Conservation (phyloP, 1,139 yeast genomes). For the Saccharomyces hybrid region DNA sequence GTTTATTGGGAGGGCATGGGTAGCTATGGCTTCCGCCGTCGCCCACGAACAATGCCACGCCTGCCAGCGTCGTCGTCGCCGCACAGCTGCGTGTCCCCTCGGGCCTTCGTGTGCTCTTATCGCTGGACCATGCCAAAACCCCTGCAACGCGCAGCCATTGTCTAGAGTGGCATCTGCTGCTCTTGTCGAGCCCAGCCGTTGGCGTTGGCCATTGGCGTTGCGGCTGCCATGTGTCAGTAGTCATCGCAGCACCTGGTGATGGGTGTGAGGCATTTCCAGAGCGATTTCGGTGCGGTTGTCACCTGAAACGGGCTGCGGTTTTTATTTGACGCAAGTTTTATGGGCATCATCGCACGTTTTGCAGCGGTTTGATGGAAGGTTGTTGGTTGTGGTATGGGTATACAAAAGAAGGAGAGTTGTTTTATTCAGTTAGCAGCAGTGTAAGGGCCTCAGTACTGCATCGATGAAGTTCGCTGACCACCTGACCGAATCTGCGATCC, state of each 20-base stretch:
- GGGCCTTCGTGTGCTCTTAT: no score
- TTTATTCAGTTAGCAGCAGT: neutral
- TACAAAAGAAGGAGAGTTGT: neutral
- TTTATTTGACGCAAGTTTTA: neutral
- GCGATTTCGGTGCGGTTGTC: neutral
- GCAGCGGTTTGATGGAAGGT: neutral
- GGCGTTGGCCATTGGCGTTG: neutral
- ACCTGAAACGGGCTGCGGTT: neutral
- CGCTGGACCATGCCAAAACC: no score
- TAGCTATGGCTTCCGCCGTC: no score
- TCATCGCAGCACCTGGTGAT: neutral
- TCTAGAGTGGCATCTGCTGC: neutral
- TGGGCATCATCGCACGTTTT: neutral
- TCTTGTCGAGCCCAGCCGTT: no score
- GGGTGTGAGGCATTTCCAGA: neutral
- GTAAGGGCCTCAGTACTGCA: neutral
- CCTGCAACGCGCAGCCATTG: neutral
- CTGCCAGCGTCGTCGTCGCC: no score
- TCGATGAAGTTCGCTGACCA: slow-evolving; percentile 58
- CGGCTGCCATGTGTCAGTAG: neutral
- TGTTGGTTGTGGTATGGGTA: neutral
- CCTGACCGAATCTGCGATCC: slow-evolving; percentile 54
- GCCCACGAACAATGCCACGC: no score
- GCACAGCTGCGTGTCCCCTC: no score
- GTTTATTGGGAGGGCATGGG: no score